Conservation (phyloP, 2,329 filamentous ascomycete genomes). For the Penicillium sp. region DNA sequence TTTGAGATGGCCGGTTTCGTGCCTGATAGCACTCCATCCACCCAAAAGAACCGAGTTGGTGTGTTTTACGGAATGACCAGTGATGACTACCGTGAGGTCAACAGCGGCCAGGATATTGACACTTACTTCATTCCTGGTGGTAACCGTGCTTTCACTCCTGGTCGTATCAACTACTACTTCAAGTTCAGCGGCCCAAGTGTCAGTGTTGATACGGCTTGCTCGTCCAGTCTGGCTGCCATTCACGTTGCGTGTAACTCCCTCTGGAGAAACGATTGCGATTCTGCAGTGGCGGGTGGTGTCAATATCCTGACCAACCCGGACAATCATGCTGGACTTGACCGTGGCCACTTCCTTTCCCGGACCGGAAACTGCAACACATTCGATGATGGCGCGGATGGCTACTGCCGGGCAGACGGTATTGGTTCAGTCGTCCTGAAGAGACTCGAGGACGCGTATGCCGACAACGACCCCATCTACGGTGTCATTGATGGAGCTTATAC, state of each 20-base stretch:
- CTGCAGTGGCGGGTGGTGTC: constrained; percentile 71
- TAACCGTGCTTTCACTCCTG: constrained; percentile 47
- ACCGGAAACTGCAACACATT: constrained; percentile 75
- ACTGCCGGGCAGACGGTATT: constrained; percentile 73
- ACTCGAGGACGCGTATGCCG: constrained; percentile 69
- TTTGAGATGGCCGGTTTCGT: constrained; percentile 77
- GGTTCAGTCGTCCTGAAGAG: constrained; percentile 73
- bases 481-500: constrained; percentile 70
- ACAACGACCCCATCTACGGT: constrained; percentile 66
- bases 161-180: constrained; percentile 58
- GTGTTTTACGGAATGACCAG: constrained; percentile 72
- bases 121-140: constrained; percentile 64
- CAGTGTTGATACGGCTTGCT: constrained; percentile 73
- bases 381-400: constrained; percentile 74
- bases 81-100: constrained; percentile 73
- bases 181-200: constrained; percentile 69
- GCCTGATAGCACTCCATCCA: constrained; percentile 65
- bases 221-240: constrained; percentile 67
- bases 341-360: constrained; percentile 73
- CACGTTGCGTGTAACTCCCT: constrained; percentile 68
- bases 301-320: constrained; percentile 75
- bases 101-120: constrained; percentile 66
- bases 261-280: constrained; percentile 73
- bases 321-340: constrained; percentile 69
- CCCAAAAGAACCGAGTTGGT: constrained; percentile 60